Evolutionary conservation across 2,329 filamentous ascomycete genomes (phyloP), one percentile per base, ranked within the genome.

Genomic region (Hypomyces rosellus): DNA sequence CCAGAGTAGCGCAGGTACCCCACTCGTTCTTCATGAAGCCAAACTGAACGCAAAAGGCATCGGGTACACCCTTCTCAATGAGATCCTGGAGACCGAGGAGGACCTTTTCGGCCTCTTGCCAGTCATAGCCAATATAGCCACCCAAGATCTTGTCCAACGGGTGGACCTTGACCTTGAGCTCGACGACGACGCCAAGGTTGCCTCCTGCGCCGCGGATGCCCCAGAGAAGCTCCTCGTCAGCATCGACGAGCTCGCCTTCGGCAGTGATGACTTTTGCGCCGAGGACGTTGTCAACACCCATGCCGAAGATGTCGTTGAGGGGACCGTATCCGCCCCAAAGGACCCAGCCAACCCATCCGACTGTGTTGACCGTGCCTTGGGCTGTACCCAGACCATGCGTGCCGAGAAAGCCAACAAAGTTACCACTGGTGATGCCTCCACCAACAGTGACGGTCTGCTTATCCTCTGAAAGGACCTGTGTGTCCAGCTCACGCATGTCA

Each of bases 201-300:
- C 69, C 66, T 22, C 70, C 70, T 4, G 61, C 70, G 2, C 71
- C 71, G 1, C 70, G 60, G 15, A 74, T 66, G 1, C 64, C 69
- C 39, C 61, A 63, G 15, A 73, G 53, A 34, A 74, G 49, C 9
- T 60, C 59, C 13, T 66, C 63, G 38, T 68, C 63, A 1, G 70
- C 71, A 5, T 68, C 63, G 6, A 69, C 55, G 1, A 72, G 54
- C 7, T 64, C 51, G 4, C 70, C 72, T 5, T 64, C 48, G 2
- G 62, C 61, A 46, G 72, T 62, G 2, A 74, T 65, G 3, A 74
- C 49, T 38, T 62, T 68, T 3, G 70, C 70, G 14, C 60, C 61
- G 6, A 69, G 50, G 13, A 70, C 64, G 52, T 70, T 65, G 46
- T 71, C 68, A 14, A 60, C 63, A 2, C 67, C 69, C 4, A 71